Evolutionary conservation across 345 rosid species (phyloP).

Genomic region (Durio zibethinus): DNA sequence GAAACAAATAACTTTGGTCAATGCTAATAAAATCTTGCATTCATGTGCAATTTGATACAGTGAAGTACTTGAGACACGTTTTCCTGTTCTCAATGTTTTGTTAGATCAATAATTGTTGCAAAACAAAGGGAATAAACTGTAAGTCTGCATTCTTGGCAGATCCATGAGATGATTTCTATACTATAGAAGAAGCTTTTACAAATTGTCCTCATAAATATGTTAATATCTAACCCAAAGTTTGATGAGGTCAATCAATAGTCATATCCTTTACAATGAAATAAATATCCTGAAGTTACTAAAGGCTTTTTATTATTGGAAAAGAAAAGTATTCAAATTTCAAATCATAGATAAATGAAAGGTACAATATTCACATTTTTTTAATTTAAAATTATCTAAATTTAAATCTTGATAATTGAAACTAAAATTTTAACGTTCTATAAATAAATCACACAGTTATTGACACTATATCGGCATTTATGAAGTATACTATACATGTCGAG

Average conservation of each 20-base stretch:
- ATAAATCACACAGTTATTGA: too few relatives aligned
- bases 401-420: too few relatives aligned
- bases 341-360: too few relatives aligned
- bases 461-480: background rate
- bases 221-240: background rate
- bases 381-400: too few relatives aligned
- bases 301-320: background rate
- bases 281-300: background rate
- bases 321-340: background rate
- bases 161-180: background rate
- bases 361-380: too few relatives aligned
- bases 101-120: conserved; percentile 5
- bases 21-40: background rate
- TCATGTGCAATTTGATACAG: background rate
- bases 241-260: background rate
- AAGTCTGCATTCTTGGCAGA: background rate
- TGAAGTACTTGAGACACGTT: background rate
- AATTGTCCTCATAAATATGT: background rate
- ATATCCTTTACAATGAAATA: background rate
- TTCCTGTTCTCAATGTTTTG: background rate
- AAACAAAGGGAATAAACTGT: background rate
- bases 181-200: background rate
- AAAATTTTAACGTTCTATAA: too few relatives aligned
- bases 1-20: background rate
- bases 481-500: background rate